Evolutionary conservation across 305 asterid genomes (phyloP).

Genomic region (Salvia sclarea): DNA sequence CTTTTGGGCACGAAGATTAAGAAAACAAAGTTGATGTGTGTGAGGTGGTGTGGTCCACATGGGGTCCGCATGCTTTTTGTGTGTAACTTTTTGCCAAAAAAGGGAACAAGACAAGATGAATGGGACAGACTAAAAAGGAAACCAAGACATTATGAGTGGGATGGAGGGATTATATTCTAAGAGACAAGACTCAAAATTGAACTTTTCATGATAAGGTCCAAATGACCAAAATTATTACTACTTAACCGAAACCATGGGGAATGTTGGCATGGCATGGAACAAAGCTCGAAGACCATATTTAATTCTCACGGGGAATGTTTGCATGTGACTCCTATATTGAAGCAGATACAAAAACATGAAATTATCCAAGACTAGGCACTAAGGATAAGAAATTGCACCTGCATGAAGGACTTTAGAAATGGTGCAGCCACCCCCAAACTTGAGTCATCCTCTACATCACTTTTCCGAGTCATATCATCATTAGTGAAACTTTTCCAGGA

Average conservation of each 20-base stretch:
- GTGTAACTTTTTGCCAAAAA: no score
- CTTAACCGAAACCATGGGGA: not conserved
- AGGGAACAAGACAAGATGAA: no score
- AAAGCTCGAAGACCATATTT: not conserved
- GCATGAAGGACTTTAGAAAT: conserved; percentile 96
- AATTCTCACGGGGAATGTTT: conserved; percentile 14
- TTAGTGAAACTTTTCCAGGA: conserved; percentile 72
- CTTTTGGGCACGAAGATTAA: no score
- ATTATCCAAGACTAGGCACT: not conserved
- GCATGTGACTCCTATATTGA: conserved; percentile 11
- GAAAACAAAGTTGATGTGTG: no score
- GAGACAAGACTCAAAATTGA: not conserved
- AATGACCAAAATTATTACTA: not conserved
- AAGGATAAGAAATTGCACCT: conserved; percentile 51
- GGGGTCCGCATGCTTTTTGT: no score
- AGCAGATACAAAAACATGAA: conserved; percentile 1
- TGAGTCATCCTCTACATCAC: conserved; percentile 68
- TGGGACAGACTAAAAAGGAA: no score
- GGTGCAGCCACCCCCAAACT: conserved; percentile 94
- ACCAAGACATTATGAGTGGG: no score
- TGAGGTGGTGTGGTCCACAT: no score
- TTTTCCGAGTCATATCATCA: conserved; percentile 73
- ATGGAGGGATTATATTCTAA: no score
- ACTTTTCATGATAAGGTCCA: not conserved
- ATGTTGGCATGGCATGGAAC: not conserved